Evolutionary conservation across 768 basidiomycete genomes (phyloP), one percentile per base, ranked within the genome.

Genomic region (Boletus edulis): DNA sequence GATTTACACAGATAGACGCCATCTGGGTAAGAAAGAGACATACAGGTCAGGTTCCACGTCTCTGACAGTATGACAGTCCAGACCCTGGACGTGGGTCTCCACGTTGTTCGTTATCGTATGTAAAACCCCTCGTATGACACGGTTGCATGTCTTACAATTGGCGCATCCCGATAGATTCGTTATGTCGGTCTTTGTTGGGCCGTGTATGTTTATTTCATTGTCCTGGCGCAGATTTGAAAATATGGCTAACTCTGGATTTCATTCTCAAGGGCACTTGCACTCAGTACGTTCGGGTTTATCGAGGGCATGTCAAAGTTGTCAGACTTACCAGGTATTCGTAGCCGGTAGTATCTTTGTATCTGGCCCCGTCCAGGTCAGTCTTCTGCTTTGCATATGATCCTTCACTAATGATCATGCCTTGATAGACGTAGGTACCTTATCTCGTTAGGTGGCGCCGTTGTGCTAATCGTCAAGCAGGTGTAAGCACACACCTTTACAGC

Each of bases 51-150:
- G 1, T 42, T 17, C 4, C 9, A 0, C 3, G 10, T 45, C 8
- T 14, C 43, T 59, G 44, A 60, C 22, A 9, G 6, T n/a, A 14
- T 5, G 18, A 20, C 17, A 61, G 60, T 22, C 51, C 18, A 51
- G 44, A 40, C 35, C 32, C 10, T 62, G 59, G 60, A 62, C 60
- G 13, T 40, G 35, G 51, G 54, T 65, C 12, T 65, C 63, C 5
- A 37, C 44, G 2, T 1, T 65, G 1, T 64, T 65, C 32, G 9
- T 62, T 12, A 1, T 65, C 1, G 63, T 64, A 24, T 10, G 63
- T 52, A n/a, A 22, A 15, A 7, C 7, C 2, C 9, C 18, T 37
- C 20, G 10, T n/a, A 2, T 12, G 11, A n/a, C 18, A 17, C 2
- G 11, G 8, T 2, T 13, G 24, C 27, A 39, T n/a, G 14, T 10